Conservation (phyloP, 495 filamentous ascomycete species). For the Penicillium cataractarum region DNA sequence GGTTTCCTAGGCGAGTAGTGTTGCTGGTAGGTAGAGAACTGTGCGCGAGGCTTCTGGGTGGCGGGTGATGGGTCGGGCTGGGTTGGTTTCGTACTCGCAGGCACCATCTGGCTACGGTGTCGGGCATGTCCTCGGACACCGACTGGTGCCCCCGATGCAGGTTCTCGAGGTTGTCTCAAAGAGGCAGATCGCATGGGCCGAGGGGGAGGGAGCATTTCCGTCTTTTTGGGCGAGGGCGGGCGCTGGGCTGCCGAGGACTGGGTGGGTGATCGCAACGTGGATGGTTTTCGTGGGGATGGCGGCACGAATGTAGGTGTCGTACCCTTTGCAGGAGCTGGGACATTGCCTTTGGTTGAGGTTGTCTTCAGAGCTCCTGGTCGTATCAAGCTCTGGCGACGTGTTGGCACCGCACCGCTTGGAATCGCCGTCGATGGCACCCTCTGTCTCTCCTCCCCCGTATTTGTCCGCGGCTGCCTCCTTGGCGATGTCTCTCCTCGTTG, state of each 20-base stretch:
- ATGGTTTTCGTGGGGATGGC: constrained; percentile 38
- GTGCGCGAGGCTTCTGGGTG: constrained; percentile 46
- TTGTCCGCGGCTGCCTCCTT: constrained; percentile 16
- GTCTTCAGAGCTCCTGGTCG: constrained; percentile 33
- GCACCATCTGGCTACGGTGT: constrained; percentile 43
- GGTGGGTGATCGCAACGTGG: constrained; percentile 15
- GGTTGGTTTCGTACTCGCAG: constrained; percentile 21
- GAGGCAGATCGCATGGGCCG: constrained; percentile 46
- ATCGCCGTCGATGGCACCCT: constrained; percentile 1
- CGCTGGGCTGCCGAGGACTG: constrained; percentile 21
- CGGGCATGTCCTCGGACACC: constrained; percentile 35
- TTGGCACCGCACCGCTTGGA: constrained; percentile 10
- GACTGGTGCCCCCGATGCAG: constrained; percentile 18
- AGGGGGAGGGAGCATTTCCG: constrained; percentile 42
- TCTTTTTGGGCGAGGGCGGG: constrained; percentile 41
- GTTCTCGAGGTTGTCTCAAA: constrained; percentile 39
- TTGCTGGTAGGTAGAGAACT: constrained; percentile 70
- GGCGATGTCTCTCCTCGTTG: constrained; percentile 26
- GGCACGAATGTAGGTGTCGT: constrained; percentile 24
- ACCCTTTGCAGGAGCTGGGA: constrained; percentile 25
- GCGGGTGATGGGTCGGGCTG: constrained; percentile 21
- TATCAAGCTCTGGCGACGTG: constrained; percentile 42
- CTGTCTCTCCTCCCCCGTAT: constrained; percentile 17
- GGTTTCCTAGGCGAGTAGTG: constrained; percentile 69
- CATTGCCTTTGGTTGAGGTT: constrained; percentile 21